These are phyloP conservation scores for Fusarium sambucinum DNA, from an alignment of 2,329 filamentous ascomycete genomes.

Conservation along the genomic window DNA sequence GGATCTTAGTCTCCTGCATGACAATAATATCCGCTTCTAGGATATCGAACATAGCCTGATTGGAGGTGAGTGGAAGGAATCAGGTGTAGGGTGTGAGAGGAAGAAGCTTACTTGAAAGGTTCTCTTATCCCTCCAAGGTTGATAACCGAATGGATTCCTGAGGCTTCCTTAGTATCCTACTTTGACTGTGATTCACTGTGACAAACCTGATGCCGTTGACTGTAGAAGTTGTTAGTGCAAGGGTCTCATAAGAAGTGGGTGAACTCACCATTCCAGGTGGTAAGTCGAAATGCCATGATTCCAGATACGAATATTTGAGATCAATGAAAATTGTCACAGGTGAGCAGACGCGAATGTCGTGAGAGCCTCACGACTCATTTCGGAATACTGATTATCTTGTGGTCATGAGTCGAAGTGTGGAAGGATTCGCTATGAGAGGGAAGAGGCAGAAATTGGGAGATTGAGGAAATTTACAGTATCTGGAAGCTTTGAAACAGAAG, in stretches of 20 bases:
- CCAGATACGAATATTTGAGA: not conserved
- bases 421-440: not conserved
- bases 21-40: conserved; percentile 93
- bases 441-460: not conserved
- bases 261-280: conserved; percentile 82
- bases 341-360: not conserved
- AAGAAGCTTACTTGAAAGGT: conserved; percentile 70
- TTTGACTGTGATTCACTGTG: conserved; percentile 35
- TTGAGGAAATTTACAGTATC: too few species aligned
- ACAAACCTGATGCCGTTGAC: conserved; percentile 84
- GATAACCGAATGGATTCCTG: conserved; percentile 85
- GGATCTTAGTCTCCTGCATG: conserved; percentile 97
- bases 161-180: conserved; percentile 4
- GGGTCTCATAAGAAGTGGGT: not conserved
- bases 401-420: conserved; percentile 14
- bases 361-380: conserved; percentile 13
- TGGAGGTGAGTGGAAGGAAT: conserved; percentile 4
- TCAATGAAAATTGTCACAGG: not conserved
- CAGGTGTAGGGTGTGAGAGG: not conserved
- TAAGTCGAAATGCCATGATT: conserved; percentile 81
- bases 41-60: conserved; percentile 90
- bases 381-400: not conserved
- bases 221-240: conserved; percentile 50
- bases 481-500: fast-evolving
- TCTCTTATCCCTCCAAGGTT: conserved; percentile 81